phyloP scores from a whole-genome alignment of 768 basidiomycete genomes.

The Suillus sp. region DNA sequence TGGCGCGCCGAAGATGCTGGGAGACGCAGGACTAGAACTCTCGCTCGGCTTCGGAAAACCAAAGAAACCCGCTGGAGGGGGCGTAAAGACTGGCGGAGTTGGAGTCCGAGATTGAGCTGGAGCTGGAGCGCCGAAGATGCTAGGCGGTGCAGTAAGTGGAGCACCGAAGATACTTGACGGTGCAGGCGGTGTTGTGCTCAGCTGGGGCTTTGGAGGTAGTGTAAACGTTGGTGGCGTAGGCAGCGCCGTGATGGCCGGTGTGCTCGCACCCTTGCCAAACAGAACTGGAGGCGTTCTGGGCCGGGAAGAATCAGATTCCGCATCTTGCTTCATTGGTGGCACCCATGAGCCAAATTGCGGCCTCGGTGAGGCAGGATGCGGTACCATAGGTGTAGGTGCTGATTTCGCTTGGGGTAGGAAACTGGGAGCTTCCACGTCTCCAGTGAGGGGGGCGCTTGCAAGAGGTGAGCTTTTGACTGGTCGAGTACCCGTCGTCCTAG shows the following conservation, averaged over 20 bases:
- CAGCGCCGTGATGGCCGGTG: constrained; percentile 17
- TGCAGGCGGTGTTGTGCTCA: constrained; percentile 13
- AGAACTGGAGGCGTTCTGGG: constrained; percentile 53
- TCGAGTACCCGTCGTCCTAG: constrained; percentile 58
- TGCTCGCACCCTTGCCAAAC: constrained; percentile 34
- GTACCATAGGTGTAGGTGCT: constrained; percentile 28
- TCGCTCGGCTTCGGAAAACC: constrained; percentile 4
- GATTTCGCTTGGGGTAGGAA: constrained; percentile 21
- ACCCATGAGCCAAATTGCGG: constrained; percentile 38
- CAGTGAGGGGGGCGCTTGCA: constrained; percentile 54
- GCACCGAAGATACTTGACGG: constrained; percentile 11
- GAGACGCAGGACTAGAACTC: constrained; percentile 13
- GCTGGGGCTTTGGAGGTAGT: constrained; percentile 15
- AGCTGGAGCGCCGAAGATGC: background rate
- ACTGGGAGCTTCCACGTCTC: constrained; percentile 37
- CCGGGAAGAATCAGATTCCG: constrained; percentile 29
- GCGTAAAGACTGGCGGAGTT: background rate
- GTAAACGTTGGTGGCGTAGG: constrained; percentile 13
- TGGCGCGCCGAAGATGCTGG: constrained; percentile 14
- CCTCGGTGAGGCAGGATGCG: constrained; percentile 45
- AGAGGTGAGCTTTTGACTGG: constrained; percentile 79
- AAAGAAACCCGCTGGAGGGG: constrained; percentile 1
- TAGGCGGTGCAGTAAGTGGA: constrained; percentile 2
- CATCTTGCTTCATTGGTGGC: constrained; percentile 24
- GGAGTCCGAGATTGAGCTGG: background rate